Base-by-base conservation (phyloP, 2,329 filamentous ascomycete genomes). In the Penicillium sp. region DNA sequence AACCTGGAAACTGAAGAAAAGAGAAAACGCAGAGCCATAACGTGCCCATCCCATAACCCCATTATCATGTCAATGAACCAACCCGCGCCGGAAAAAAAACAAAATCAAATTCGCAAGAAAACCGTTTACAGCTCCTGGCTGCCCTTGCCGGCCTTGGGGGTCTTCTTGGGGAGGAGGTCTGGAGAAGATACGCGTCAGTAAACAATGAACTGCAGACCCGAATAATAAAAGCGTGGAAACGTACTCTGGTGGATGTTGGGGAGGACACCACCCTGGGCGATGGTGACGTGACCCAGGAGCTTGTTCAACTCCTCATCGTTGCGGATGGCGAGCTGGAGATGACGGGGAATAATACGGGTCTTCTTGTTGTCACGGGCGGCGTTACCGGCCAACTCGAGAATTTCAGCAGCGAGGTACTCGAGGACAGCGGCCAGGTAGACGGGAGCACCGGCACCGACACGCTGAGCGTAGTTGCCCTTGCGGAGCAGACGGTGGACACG, bases 221-320 rank as follows among this genome's bases (percentile, higher is more conserved):
- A 16, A n/a, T 44, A 16, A n/a, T 44, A 50, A 13, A 27, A 18
- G 63, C 22, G 27, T 6, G 51, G 6, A 16, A 55, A 86, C 91
- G 71, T 87, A 96, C 92, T 96, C 83, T 95, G 91, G 85, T 96
- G 92, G 71, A 96, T 96, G 87, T 96, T 96, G 80, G 92, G 93
- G 66, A 96, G 86, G 70, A 96, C 92, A 93, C 92, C 92, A 84
- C 92, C 92, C 83, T 96, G 93, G 78, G 93, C 92, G 74, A 96
- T 96, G 78, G 92, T 97, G 81, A 96, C 92, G 78, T 96, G 92
- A 59, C 93, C 93, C 67, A 96, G 86, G 64, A 96, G 89, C 87
- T 96, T 98, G 90, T 98, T 97, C 90, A 98, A 81, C 83, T 99
- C 95, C 87, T 98, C 94, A 81, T 98, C 94, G 84, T 97, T 97